Base-by-base conservation (phyloP, 192 early-diverging fungal genomes). In the Cladochytrium replicatum region DNA sequence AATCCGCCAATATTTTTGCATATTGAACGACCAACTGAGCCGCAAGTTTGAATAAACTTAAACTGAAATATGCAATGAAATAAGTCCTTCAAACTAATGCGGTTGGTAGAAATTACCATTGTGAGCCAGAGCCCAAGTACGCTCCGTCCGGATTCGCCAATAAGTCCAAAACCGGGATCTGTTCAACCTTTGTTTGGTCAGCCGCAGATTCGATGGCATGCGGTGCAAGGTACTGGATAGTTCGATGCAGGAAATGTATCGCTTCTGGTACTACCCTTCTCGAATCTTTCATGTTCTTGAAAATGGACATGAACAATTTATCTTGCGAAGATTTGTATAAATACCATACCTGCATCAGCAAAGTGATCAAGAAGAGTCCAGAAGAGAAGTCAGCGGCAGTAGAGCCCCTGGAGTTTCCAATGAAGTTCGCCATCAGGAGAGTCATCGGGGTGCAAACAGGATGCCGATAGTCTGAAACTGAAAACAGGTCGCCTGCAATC, bases 391-490 rank as follows among this genome's bases (percentile, higher is more conserved):
- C 89, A 9, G 64, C 57, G 47, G 77, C 54, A 13, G 61, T 73
- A 3, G 41, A 44, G 23, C 84, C 67, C 32, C 71, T 71, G 46
- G 74, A 68, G 62, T 88, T 82, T 24, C 67, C 52, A 2, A 98
- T 66, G 50, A 78, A 87, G 63, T 90, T 82, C 31, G 69, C 66
- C 61, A 93, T 81, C n/a, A 87, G 63, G 2, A 93, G 52, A 42
- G 84, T 69, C 29, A 87, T 76, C 8, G 93, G 94, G 1, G 93
- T 96, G 4, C 86, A 69, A 3, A 96, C 79, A 4, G 81, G 60
- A 59, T 98, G 91, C 49, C 79, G 75, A 30, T 84, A 80, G 78
- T 98, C 95, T 0, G 93, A 92, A n/a, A 87, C 80, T 1, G 95
- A 91, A 62, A 89, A 95, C 6, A 96, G 65, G 27, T 80, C 73